Evolutionary conservation across 2,329 filamentous ascomycete genomes (phyloP).

Genomic region (Epichloe aotearoae): DNA sequence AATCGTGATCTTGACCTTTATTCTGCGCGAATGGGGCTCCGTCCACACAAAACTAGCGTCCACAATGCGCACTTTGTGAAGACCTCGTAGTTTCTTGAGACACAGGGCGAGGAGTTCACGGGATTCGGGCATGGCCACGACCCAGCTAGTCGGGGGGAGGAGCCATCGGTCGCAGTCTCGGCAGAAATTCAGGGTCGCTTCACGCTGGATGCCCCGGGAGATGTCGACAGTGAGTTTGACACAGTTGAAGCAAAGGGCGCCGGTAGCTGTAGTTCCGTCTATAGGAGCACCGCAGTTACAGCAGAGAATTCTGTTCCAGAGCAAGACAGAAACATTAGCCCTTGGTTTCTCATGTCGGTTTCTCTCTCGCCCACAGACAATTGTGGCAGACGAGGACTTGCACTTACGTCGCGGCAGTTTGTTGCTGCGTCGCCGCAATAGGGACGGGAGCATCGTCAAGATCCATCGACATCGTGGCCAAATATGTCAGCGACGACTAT

Average conservation of each 20-base stretch:
- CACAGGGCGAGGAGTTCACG: conserved; percentile 87
- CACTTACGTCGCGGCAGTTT: conserved; percentile 28
- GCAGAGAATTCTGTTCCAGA: conserved; percentile 58
- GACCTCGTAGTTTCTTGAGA: conserved; percentile 70
- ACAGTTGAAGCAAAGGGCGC: conserved; percentile 90
- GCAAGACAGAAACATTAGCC: neutral
- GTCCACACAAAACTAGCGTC: conserved; percentile 98
- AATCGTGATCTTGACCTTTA: conserved; percentile 92
- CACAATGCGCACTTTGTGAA: conserved; percentile 85
- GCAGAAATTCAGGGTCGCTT: conserved; percentile 83
- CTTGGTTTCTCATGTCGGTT: neutral
- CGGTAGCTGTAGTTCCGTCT: conserved; percentile 74
- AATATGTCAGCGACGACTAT: conserved; percentile 6
- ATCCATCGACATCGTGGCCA: conserved; percentile 28
- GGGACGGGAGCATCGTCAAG: conserved; percentile 29
- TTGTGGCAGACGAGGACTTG: neutral
- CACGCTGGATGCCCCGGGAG: conserved; percentile 78
- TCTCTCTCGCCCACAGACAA: neutral
- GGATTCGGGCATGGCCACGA: conserved; percentile 73
- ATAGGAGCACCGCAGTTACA: conserved; percentile 96
- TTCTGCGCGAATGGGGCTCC: conserved; percentile 82
- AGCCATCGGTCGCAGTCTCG: conserved; percentile 91
- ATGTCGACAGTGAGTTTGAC: conserved; percentile 92
- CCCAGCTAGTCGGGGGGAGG: conserved; percentile 73
- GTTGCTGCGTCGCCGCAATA: conserved; percentile 19